Evolutionary conservation across 1,284 basidiomycete genomes (phyloP), one percentile per base, ranked within the genome.

Genomic region (Microbotryum silenes-acaulis): DNA sequence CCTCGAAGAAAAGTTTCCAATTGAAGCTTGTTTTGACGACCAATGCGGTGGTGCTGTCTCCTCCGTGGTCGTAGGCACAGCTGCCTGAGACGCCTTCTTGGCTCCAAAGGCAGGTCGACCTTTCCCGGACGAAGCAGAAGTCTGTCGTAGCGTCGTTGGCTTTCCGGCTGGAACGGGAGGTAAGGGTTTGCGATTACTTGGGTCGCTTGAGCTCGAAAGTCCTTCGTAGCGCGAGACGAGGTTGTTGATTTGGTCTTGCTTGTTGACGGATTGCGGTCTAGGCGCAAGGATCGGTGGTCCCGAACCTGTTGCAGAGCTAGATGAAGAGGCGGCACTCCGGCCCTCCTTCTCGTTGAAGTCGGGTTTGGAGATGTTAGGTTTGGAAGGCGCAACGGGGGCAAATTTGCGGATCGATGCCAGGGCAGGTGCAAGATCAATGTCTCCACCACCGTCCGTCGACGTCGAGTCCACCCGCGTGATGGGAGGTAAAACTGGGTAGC

Each of bases 191-290:
- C 49, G 55, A 2, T 51, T 47, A n/a, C 51, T 52, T 6, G 45
- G n/a, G 29, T 42, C 49, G 42, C 33, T 56, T 6, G 53, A 57
- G 27, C 54, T 51, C 3, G 50, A 62, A 49, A 57, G 33, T 2
- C 57, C 55, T 14, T 71, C 70, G 57, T 69, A 72, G 16, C 67
- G 67, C 7, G 69, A 69, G n/a, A 72, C 71, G 44, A 72, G 65
- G 14, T 57, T 61, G 42, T 56, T 55, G 52, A 72, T 67, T 6
- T 53, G 64, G 2, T 57, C 66, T 46, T 58, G 60, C 29, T 55
- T 60, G 2, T 60, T 50, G 4, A 46, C 20, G 1, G 51, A 21
- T 10, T 54, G 54, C 1, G 67, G 64, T 45, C 59, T 68, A 9
- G 66, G 66, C 6, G 60, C 48, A 29, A 33, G 42, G 47, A n/a